Percentiles rank a stretch among this genome's conserved stretches.
phyloP scores from a whole-genome alignment of 129 eudicot genomes.

The Saussurea involucrata region DNA sequence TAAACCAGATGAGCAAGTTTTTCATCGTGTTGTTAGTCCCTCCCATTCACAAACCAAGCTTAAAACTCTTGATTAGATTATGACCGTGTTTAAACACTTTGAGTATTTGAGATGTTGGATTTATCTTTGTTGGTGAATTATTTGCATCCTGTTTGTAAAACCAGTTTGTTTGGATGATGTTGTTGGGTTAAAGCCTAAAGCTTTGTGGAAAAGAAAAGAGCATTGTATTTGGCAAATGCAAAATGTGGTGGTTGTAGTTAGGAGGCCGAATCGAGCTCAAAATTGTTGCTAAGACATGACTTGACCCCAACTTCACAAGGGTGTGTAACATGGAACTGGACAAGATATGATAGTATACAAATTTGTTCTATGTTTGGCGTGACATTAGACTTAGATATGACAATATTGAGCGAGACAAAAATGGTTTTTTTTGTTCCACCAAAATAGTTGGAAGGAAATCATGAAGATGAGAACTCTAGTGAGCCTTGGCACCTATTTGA shows the following conservation, averaged over 20 bases:
- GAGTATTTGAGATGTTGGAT: slow-evolving; percentile 13
- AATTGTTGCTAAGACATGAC: neutral
- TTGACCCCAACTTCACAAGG: neutral
- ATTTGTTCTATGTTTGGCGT: neutral
- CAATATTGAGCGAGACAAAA: neutral
- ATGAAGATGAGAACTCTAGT: too few species aligned
- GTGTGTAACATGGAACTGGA: neutral
- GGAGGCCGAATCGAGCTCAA: neutral
- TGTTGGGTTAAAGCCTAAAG: neutral
- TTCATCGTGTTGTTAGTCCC: neutral
- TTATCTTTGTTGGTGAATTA: slow-evolving; percentile 11
- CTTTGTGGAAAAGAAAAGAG: neutral
- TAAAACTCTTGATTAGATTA: neutral
- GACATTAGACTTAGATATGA: too few species aligned
- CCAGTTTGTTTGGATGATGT: neutral
- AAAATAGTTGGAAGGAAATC: too few species aligned
- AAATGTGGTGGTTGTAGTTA: neutral
- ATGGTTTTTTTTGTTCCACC: too few species aligned
- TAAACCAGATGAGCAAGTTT: neutral
- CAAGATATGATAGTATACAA: too few species aligned
- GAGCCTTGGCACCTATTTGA: too few species aligned
- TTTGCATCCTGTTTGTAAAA: neutral
- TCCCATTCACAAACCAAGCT: neutral
- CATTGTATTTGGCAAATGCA: neutral
- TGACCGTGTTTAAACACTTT: neutral